Evolutionary conservation across 148 eudicot species (phyloP).

Genomic region (Vaccinium macrocarpon): DNA sequence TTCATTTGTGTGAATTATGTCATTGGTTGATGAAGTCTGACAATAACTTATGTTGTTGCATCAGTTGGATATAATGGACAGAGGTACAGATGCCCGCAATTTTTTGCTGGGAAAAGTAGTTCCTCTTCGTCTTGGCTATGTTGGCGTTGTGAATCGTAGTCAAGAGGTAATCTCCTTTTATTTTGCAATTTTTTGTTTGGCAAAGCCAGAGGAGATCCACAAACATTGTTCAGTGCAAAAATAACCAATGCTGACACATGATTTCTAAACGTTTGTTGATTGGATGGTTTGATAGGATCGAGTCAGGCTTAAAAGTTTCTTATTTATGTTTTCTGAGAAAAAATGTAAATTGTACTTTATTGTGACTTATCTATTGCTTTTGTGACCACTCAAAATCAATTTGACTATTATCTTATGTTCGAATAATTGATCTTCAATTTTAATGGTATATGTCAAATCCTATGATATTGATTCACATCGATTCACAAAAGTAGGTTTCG

Average conservation of each 20-base stretch:
- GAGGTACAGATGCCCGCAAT: slow-evolving; percentile 93
- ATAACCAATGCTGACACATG: background rate
- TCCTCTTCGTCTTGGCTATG: slow-evolving; percentile 88
- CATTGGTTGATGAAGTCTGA: background rate
- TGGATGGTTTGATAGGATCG: background rate
- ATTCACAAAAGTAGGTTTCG: no score
- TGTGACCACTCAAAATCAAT: no score
- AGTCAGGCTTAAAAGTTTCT: background rate
- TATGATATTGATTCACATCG: no score
- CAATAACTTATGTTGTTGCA: slow-evolving; percentile 18
- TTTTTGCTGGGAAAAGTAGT: slow-evolving; percentile 90
- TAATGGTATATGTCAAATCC: no score
- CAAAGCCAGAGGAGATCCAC: background rate
- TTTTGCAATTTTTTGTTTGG: background rate
- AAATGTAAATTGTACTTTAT: no score
- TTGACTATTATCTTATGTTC: no score
- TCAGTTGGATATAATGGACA: slow-evolving; percentile 93
- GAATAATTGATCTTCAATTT: no score
- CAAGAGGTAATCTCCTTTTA: slow-evolving; percentile 66
- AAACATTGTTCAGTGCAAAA: background rate
- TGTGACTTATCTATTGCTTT: no score
- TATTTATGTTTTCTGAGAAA: no score
- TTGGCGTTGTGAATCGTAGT: slow-evolving; percentile 93
- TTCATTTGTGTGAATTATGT: background rate
- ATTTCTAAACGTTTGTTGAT: background rate